Base-by-base conservation (phyloP, 1,284 basidiomycete genomes). In the Malassezia obtusa region DNA sequence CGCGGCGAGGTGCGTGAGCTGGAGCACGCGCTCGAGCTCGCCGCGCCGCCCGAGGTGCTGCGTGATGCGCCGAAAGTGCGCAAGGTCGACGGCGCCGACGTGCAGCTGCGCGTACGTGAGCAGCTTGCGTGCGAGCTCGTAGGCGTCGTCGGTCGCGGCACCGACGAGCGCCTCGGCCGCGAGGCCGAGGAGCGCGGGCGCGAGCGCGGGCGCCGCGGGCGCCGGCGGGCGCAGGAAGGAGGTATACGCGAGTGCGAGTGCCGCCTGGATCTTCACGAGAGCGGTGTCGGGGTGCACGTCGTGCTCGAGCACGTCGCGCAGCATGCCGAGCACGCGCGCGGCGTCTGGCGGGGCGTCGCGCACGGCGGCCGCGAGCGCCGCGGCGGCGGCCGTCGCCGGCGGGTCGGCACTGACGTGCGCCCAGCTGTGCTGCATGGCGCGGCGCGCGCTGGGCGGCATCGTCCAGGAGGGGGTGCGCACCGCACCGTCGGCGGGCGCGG, bases 41-140 rank as follows among this genome's bases (percentile, higher is more conserved):
- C 36, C 19, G 8, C 19, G n/a, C 14, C n/a, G 26, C 17, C 52
- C 52, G 17, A 49, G 46, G 7, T 8, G 21, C 33, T 47, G 45
- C 11, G 40, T 28, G 28, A 54, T 54, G 43, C 47, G 52, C 9
- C 28, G 46, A 25, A 49, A 54, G 24, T 50, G 44, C 7, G 26
- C 43, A 2, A 24, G 19, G 30, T 39, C 32, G 9, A 54, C 26
- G 3, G 39, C 12, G 12, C 47, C 52, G 19, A 54, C 41, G 36
- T 54, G 52, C 21, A 38, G 40, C 35, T 54, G 46, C 12, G 52
- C 46, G 26, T 41, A 54, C 15, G 31, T 38, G 22, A 54, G 47
- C 22, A 54, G 47, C 30, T 54, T 54, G 30, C 37, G 46, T 10
- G 52, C 52, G 35, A 54, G 26, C 19, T 36, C 35, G n/a, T 32